These are phyloP conservation scores for Thuidium tamariscinum DNA, from an alignment of 225 moss, liverwort and hornwort genomes.

Conservation along the genomic window DNA sequence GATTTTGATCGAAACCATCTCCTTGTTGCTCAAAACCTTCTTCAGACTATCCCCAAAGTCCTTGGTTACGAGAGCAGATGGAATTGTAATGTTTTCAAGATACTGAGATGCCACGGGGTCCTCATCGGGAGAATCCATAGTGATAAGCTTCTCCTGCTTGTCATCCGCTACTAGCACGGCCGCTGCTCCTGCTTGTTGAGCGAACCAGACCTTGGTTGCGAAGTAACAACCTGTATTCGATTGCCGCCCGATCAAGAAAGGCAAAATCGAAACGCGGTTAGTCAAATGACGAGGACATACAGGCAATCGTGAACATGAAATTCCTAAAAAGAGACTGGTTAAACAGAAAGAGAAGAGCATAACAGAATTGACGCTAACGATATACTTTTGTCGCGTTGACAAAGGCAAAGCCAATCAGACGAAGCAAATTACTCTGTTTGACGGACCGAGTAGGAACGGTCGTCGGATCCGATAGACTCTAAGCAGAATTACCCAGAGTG, in stretches of 20 bases:
- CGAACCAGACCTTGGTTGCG: conserved; percentile 57
- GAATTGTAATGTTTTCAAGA: conserved; percentile 63
- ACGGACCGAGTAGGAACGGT: background rate
- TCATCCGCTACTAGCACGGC: conserved; percentile 72
- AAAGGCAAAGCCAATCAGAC: too few relatives aligned
- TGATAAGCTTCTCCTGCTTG: conserved; percentile 53
- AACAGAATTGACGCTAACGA: too few relatives aligned
- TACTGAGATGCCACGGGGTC: conserved; percentile 17
- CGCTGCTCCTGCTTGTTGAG: conserved; percentile 64
- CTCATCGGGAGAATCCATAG: conserved; percentile 72
- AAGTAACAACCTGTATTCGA: conserved; percentile 38
- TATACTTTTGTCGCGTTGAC: too few relatives aligned
- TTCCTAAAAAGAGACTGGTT: background rate
- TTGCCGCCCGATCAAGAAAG: too few relatives aligned
- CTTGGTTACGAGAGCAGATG: conserved; percentile 60
- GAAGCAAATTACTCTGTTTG: too few relatives aligned
- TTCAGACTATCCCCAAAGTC: conserved; percentile 43
- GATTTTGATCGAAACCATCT: conserved; percentile 51
- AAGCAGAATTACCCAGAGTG: background rate
- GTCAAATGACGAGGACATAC: background rate
- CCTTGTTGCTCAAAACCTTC: conserved; percentile 21
- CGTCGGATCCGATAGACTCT: too few relatives aligned
- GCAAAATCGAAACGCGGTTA: background rate
- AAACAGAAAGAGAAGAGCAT: background rate
- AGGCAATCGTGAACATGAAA: background rate